Conservation (phyloP, 73 alveolate species). For the Stentor coeruleus region DNA sequence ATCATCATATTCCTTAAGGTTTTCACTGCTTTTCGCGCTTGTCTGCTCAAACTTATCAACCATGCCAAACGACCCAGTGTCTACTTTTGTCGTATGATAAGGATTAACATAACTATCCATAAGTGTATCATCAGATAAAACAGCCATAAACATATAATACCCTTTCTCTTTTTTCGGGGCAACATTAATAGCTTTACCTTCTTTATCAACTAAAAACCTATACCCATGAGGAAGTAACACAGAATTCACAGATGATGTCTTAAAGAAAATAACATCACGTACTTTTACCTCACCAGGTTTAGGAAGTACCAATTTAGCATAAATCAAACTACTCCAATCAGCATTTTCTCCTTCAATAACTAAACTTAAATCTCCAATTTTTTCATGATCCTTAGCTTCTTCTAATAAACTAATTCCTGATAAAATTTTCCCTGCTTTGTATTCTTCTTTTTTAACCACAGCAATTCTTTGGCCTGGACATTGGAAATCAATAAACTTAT, state of each 20-base stretch:
- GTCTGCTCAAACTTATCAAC: neutral
- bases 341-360: neutral
- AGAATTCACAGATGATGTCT: neutral
- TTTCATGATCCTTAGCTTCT: neutral
- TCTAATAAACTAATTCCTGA: neutral
- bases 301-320: neutral
- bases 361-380: neutral
- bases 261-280: neutral
- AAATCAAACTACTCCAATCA: neutral
- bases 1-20: constrained; percentile 6
- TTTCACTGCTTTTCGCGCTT: neutral
- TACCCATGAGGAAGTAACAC: neutral
- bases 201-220: neutral
- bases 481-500: neutral
- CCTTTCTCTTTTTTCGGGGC: constrained; percentile 9
- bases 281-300: neutral
- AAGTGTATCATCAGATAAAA: neutral
- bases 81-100: neutral
- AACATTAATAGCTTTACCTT: neutral
- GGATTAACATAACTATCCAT: neutral
- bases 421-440: neutral
- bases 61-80: neutral
- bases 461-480: neutral
- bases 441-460: constrained; percentile 3
- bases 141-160: neutral